phyloP scores from a whole-genome alignment of 163 green algal species.

The Scenedesmus sp. region DNA sequence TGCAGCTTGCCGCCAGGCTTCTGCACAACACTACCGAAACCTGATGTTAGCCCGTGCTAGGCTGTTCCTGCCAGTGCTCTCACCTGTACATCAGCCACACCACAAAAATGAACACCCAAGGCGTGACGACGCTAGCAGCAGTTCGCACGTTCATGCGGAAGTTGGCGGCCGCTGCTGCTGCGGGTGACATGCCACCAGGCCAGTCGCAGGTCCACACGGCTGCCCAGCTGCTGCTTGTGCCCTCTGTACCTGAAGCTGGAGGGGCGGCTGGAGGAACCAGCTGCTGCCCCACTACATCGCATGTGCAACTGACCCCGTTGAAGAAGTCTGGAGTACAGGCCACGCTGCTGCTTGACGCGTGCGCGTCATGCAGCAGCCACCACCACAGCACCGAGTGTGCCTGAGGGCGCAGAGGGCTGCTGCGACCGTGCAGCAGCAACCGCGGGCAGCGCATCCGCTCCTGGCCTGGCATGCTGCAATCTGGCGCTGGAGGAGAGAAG shows the following conservation, averaged over 20 bases:
- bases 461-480: background rate
- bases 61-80: background rate
- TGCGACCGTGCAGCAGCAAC: slow-evolving; percentile 9
- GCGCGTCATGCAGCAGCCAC: background rate
- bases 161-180: background rate
- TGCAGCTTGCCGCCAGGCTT: too few species aligned
- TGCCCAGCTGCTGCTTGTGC: background rate
- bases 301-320: background rate
- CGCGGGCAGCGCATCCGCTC: background rate
- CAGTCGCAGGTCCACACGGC: background rate
- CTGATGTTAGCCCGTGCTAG: background rate
- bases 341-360: background rate
- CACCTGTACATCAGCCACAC: background rate
- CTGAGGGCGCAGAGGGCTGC: background rate
- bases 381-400: background rate
- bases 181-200: slow-evolving; percentile 7
- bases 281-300: background rate
- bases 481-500: background rate
- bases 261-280: background rate
- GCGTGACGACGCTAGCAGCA: background rate
- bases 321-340: background rate
- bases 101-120: background rate
- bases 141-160: background rate
- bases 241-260: background rate
- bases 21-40: background rate